phyloP scores from a whole-genome alignment of 257 asterid genomes.

The Scutellaria barbata region DNA sequence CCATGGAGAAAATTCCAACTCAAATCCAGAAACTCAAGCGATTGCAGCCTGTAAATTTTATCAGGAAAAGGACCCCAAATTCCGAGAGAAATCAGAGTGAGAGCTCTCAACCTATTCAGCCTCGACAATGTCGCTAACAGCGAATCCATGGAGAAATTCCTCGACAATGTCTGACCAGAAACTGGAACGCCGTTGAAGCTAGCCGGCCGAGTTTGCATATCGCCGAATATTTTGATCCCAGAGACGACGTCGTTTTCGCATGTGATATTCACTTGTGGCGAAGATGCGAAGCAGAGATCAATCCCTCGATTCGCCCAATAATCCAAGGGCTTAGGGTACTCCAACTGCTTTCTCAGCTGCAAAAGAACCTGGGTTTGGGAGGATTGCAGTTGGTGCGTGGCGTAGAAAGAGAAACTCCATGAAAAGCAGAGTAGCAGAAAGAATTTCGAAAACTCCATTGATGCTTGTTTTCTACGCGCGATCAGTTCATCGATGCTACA shows the following conservation, averaged over 20 bases:
- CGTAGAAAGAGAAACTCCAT: constrained; percentile 50
- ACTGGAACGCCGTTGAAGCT: constrained; percentile 53
- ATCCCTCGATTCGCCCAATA: constrained; percentile 38
- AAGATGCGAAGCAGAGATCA: constrained; percentile 55
- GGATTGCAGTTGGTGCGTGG: constrained; percentile 54
- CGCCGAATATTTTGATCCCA: constrained; percentile 56
- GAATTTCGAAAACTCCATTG: constrained; percentile 44
- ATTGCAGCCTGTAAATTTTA: constrained; percentile 57
- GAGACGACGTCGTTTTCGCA: constrained; percentile 52
- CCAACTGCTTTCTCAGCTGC: constrained; percentile 68
- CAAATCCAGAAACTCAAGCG: constrained; percentile 58
- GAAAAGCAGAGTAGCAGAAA: constrained; percentile 35
- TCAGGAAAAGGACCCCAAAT: constrained; percentile 70
- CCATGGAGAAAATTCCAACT: constrained; percentile 68
- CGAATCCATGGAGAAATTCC: constrained; percentile 68
- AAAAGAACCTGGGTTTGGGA: constrained; percentile 64
- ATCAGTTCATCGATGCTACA: constrained; percentile 22
- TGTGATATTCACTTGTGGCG: constrained; percentile 56
- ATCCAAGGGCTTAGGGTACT: constrained; percentile 65
- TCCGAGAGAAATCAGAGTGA: constrained; percentile 63
- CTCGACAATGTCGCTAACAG: constrained; percentile 65
- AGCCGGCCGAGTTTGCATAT: constrained; percentile 35
- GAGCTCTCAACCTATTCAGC: constrained; percentile 51
- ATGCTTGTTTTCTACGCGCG: background rate
- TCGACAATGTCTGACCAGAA: constrained; percentile 47